A percentile compares a stretch with the other conserved stretches of the same genome.
These are phyloP conservation scores for Capsicum baccatum DNA, from an alignment of 257 asterid genomes.

Conservation along the genomic window DNA sequence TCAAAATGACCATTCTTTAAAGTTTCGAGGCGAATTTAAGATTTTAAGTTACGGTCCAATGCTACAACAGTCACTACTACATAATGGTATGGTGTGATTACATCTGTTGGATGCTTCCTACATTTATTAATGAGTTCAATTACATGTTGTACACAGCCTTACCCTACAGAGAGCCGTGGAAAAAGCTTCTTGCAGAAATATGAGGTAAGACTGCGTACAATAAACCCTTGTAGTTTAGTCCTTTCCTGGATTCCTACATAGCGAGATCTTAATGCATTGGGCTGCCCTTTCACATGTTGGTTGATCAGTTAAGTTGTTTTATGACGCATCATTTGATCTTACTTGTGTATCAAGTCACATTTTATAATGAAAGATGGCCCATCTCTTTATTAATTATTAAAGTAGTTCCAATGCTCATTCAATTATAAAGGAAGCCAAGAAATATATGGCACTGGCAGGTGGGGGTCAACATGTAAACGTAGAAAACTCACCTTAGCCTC, in stretches of 20 bases:
- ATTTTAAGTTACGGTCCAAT: neutral
- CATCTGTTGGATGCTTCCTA: too few species aligned
- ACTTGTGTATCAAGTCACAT: neutral
- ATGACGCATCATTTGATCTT: neutral
- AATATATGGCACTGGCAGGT: slow-evolving; percentile 13
- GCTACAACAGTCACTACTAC: too few species aligned
- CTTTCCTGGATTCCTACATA: too few species aligned
- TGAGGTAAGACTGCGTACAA: too few species aligned
- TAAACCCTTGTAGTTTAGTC: too few species aligned
- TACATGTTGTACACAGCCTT: too few species aligned
- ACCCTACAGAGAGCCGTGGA: too few species aligned
- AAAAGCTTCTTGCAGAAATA: too few species aligned
- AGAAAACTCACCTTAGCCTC: slow-evolving; percentile 75
- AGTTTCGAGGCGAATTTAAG: neutral
- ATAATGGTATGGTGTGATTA: neutral
- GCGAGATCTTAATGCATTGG: too few species aligned
- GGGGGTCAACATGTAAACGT: neutral
- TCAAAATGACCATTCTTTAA: neutral
- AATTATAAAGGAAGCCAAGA: neutral
- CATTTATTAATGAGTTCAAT: neutral
- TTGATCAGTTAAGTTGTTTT: neutral
- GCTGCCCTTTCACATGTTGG: too few species aligned
- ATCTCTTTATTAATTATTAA: neutral
- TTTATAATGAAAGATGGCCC: too few species aligned
- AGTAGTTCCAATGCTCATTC: neutral